Evolutionary conservation across 2,329 filamentous ascomycete genomes (phyloP), one percentile per base, ranked within the genome.

Genomic region (Nigrospora osmanthi): DNA sequence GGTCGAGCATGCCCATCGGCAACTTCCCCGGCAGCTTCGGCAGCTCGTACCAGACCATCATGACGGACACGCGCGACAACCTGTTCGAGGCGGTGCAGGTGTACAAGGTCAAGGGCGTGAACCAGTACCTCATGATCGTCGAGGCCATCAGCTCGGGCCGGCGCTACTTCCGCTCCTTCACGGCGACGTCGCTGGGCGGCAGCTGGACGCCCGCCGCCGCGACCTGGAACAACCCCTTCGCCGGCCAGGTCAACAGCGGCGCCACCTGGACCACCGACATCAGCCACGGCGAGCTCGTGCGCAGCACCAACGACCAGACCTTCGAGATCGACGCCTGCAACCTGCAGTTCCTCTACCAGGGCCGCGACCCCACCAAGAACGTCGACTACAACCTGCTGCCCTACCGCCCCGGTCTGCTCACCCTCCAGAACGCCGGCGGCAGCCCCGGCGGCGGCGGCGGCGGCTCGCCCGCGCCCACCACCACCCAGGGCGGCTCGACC

Each of bases 51-150:
- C 71, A 68, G 3, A 61, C 72, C 0, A 54, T 83, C 47, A 54
- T 82, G 54, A 72, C 62, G 55, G 80, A 80, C 58, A 64, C 68
- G 2, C 65, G 45, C 14, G 69, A 76, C 57, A 77, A 80, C 55
- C 67, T 85, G 1, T 84, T 84, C 58, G 81, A 85, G 56, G 80
- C 80, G 0, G 78, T 83, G 0, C 75, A 84, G 54, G 81, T 85
- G 37, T 85, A 85, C 64, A 81, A 71, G 2, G 54, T 84, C 46
- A 38, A 69, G 31, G 76, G 74, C 28, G 66, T 73, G 52, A 68
- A 67, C 50, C 62, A 72, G 50, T 85, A 84, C 61, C 73, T 85
- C 45, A 83, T 85, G 77, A 72, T 85, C n/a, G 78, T 85, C 32
- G 81, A 85, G 60, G 68, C 77, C 0, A 74, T 77, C 37, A 80